These are phyloP conservation scores for Phytopythium vexans DNA, from an alignment of 352 stramenopile genomes.

Conservation along the genomic window DNA sequence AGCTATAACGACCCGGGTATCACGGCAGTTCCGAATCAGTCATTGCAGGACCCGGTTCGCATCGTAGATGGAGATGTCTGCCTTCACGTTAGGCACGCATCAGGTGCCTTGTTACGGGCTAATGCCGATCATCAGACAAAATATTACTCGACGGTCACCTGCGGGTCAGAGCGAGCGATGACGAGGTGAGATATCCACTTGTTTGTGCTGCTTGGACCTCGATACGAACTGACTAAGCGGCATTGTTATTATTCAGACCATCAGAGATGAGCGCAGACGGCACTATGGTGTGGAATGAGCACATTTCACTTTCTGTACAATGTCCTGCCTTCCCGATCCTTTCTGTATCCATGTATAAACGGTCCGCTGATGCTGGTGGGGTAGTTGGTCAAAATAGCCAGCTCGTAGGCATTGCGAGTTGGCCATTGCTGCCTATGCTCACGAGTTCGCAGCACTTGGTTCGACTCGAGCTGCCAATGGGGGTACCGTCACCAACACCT, in stretches of 20 bases:
- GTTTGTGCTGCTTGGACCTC: not conserved
- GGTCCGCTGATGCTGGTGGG: not conserved
- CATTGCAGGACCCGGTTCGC: no score
- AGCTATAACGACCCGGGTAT: no score
- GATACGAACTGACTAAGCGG: not conserved
- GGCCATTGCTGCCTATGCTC: slow-evolving; percentile 26
- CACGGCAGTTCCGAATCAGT: no score
- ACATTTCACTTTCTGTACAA: slow-evolving; percentile 16
- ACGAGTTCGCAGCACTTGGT: slow-evolving; percentile 24
- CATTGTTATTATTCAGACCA: not conserved
- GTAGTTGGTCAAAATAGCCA: not conserved
- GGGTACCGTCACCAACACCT: not conserved
- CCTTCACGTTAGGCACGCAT: slow-evolving; percentile 22
- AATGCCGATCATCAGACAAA: slow-evolving; percentile 4
- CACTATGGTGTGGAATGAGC: slow-evolving; percentile 32
- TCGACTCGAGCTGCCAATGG: slow-evolving; percentile 25
- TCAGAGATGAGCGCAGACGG: not conserved
- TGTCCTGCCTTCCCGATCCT: slow-evolving; percentile 14
- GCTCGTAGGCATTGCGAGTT: slow-evolving; percentile 13
- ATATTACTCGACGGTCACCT: slow-evolving; percentile 15
- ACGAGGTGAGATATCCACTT: slow-evolving; percentile 13
- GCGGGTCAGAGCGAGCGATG: slow-evolving; percentile 1
- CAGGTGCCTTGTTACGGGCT: slow-evolving; percentile 10
- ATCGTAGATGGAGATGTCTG: slow-evolving; percentile 19
- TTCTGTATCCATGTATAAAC: slow-evolving; percentile 17